Conservation (phyloP, 78 protist species). For the Mastigamoeba balamuthi region DNA sequence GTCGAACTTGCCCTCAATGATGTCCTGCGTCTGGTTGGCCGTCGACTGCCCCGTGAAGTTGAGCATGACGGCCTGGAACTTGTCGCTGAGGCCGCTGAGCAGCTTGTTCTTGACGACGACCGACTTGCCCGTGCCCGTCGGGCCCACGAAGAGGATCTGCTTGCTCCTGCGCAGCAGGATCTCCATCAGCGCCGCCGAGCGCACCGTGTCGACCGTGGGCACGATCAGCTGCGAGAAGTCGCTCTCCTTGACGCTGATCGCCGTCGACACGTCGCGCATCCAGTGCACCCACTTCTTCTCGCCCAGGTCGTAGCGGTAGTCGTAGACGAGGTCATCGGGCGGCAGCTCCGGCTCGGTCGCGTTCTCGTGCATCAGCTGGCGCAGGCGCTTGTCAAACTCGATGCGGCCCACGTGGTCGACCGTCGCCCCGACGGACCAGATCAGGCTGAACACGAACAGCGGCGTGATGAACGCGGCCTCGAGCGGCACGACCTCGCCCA, state of each 20-base stretch:
- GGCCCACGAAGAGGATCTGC: slow-evolving; percentile 60
- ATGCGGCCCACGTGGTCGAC: slow-evolving; percentile 10
- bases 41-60: slow-evolving; percentile 68
- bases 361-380: neutral
- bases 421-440: slow-evolving; percentile 62
- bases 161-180: slow-evolving; percentile 11
- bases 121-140: slow-evolving; percentile 84
- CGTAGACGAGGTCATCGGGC: slow-evolving; percentile 3
- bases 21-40: slow-evolving; percentile 64
- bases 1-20: slow-evolving; percentile 51
- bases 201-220: slow-evolving; percentile 75
- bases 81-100: slow-evolving; percentile 7
- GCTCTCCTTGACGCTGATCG: neutral
- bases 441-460: slow-evolving; percentile 34
- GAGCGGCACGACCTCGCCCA: too few relatives aligned
- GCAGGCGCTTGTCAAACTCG: slow-evolving; percentile 2
- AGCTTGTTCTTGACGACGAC: slow-evolving; percentile 37
- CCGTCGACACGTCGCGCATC: slow-evolving; percentile 34
- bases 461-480: neutral
- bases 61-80: slow-evolving; percentile 14
- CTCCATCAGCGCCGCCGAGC: slow-evolving; percentile 43
- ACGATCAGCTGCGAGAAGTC: slow-evolving; percentile 52
- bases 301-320: neutral
- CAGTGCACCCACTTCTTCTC: slow-evolving; percentile 40
- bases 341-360: neutral